These are phyloP conservation scores for Phytophthora fragariae DNA, from an alignment of 352 stramenopile species.

Conservation along the genomic window DNA sequence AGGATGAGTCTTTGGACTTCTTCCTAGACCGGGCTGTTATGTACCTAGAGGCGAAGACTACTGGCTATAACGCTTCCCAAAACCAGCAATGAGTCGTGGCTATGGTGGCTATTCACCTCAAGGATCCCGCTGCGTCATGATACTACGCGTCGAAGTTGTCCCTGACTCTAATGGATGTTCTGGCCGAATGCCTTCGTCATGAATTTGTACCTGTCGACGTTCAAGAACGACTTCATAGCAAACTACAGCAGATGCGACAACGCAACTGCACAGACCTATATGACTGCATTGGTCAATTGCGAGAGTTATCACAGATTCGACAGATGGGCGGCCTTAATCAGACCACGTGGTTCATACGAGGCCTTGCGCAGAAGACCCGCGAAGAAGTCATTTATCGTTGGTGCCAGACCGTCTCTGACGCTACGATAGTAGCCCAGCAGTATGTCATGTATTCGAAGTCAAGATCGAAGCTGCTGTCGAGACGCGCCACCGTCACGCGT, in stretches of 20 bases:
- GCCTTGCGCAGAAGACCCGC: background rate
- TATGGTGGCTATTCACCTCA: background rate
- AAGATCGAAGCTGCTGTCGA: constrained; percentile 3
- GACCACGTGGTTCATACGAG: background rate
- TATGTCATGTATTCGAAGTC: background rate
- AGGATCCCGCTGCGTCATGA: background rate
- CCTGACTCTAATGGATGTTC: background rate
- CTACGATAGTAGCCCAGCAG: background rate
- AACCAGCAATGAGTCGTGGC: background rate
- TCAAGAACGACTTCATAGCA: background rate
- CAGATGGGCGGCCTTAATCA: background rate
- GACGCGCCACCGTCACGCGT: background rate
- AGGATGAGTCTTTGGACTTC: background rate
- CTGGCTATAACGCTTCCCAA: background rate
- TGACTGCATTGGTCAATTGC: background rate
- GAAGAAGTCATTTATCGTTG: background rate
- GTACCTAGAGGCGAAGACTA: background rate
- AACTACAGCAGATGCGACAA: background rate
- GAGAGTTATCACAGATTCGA: background rate
- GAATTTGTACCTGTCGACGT: background rate
- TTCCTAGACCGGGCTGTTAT: background rate
- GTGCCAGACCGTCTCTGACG: background rate
- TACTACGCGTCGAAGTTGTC: background rate
- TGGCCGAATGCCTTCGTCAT: background rate
- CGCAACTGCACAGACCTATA: background rate